Conservation (phyloP, 2,329 filamentous ascomycete genomes). For the Hirsutella rhossiliensis region DNA sequence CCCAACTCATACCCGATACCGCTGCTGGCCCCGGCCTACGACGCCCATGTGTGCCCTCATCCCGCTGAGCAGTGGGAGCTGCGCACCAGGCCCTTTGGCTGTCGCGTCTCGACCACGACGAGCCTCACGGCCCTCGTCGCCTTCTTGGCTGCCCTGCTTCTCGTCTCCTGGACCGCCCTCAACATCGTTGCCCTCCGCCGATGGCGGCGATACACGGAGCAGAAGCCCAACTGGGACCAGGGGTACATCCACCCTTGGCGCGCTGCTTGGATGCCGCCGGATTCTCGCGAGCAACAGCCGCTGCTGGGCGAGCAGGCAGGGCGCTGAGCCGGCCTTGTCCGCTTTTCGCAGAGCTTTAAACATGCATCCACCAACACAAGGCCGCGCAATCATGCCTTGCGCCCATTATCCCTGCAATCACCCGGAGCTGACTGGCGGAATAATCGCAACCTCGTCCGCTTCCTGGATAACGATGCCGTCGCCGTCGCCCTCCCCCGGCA, state of each 20-base stretch:
- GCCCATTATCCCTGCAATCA: conserved; percentile 22
- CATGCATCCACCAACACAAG: too few species aligned
- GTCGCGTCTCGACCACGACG: conserved; percentile 22
- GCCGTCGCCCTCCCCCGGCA: conserved; percentile 33
- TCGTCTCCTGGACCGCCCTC: conserved; percentile 11
- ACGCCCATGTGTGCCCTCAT: conserved; percentile 39
- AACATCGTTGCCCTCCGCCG: conserved; percentile 6
- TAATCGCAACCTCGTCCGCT: conserved; percentile 77
- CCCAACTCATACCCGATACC: conserved; percentile 34
- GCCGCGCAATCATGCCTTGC: too few species aligned
- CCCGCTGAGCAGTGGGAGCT: conserved; percentile 29
- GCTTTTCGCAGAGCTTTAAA: too few species aligned
- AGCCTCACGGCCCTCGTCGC: conserved; percentile 16
- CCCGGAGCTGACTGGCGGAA: conserved; percentile 79
- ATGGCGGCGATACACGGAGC: conserved; percentile 9
- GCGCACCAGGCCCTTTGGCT: conserved; percentile 22
- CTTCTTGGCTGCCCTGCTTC: conserved; percentile 15
- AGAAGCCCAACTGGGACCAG: conserved; percentile 9
- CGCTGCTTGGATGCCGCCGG: neutral
- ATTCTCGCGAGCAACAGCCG: conserved; percentile 17
- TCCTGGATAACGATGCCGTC: conserved; percentile 44
- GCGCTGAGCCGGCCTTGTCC: too few species aligned
- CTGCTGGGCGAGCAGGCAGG: conserved; percentile 9
- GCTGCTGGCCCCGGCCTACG: conserved; percentile 36
- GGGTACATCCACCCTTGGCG: conserved; percentile 7